A percentile compares a stretch with the other conserved stretches of the same genome.
phyloP scores from a whole-genome alignment of 192 early-diverging fungal species.

The Neocallimastix lanati region DNA sequence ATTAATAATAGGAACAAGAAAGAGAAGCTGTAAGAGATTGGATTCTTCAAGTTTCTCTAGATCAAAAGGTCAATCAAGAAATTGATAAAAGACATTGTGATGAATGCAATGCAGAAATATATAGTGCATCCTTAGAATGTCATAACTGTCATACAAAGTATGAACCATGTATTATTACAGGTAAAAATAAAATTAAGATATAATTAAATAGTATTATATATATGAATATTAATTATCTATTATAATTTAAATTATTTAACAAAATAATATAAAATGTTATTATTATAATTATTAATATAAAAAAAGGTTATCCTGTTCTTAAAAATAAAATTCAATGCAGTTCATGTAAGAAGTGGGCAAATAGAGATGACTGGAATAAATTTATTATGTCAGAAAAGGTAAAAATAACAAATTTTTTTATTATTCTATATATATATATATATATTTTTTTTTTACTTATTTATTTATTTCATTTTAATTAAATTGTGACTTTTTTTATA shows the following conservation, averaged over 20 bases:
- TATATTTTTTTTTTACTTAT: no score
- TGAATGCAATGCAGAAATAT: slow-evolving; percentile 26
- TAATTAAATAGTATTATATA: no score
- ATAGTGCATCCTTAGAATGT: slow-evolving; percentile 27
- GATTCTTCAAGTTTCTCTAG: slow-evolving; percentile 41
- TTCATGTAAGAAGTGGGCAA: slow-evolving; percentile 23
- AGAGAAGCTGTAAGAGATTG: slow-evolving; percentile 43
- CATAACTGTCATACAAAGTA: slow-evolving; percentile 16
- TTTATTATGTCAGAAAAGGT: slow-evolving; percentile 34
- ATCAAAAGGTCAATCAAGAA: slow-evolving; percentile 36
- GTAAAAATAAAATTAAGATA: no score
- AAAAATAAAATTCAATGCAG: slow-evolving; percentile 26
- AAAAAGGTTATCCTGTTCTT: slow-evolving; percentile 30
- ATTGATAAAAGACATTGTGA: slow-evolving; percentile 35
- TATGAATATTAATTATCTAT: no score
- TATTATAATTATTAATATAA: background rate
- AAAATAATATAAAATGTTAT: no score
- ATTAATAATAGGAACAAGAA: slow-evolving; percentile 26
- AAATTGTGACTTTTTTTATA: no score
- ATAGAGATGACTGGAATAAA: slow-evolving; percentile 50
- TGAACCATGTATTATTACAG: slow-evolving; percentile 41
- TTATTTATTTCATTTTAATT: no score
- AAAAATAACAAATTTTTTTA: background rate
- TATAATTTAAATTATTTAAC: no score
- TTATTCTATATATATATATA: no score